phyloP scores from a whole-genome alignment of 1,284 basidiomycete species.

The Rhodotorula sp. region DNA sequence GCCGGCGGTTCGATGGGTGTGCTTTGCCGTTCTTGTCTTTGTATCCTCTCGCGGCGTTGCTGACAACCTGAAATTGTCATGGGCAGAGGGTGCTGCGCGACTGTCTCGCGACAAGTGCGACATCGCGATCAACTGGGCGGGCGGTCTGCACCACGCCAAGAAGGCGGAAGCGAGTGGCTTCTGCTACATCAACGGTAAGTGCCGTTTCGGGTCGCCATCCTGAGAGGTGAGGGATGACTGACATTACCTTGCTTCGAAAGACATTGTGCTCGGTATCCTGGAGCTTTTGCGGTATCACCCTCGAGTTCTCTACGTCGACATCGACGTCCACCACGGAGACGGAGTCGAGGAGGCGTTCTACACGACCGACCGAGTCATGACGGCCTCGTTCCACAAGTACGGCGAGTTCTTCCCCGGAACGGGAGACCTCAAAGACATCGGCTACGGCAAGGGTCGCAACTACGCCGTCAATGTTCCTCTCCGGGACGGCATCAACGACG shows the following conservation, averaged over 20 bases:
- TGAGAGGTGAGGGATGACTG: background rate
- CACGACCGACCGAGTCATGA: constrained; percentile 98
- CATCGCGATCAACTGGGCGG: constrained; percentile 98
- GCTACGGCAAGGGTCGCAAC: constrained; percentile 86
- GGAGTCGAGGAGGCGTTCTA: constrained; percentile 99
- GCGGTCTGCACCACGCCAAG: constrained; percentile 96
- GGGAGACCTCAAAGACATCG: constrained; percentile 91
- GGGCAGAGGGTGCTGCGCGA: constrained; percentile 87
- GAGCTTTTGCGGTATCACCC: constrained; percentile 93
- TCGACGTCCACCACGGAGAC: constrained; percentile 98
- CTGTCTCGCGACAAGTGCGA: constrained; percentile 96
- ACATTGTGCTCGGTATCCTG: constrained; percentile 95
- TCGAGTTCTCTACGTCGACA: constrained; percentile 96
- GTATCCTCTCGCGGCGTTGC: too few species aligned
- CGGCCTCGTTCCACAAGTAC: constrained; percentile 97
- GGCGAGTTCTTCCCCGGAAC: constrained; percentile 99
- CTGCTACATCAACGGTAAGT: constrained; percentile 92
- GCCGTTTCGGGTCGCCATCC: too few species aligned
- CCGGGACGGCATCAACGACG: constrained; percentile 93
- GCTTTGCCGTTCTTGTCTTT: constrained; percentile 41
- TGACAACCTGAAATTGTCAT: background rate
- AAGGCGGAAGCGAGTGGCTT: constrained; percentile 98
- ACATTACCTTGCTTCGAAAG: constrained; percentile 51
- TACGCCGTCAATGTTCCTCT: constrained; percentile 95
- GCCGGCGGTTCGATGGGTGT: constrained; percentile 97